These are phyloP conservation scores for Fusarium drepaniforme DNA, from an alignment of 2,329 filamentous ascomycete species.

Conservation along the genomic window DNA sequence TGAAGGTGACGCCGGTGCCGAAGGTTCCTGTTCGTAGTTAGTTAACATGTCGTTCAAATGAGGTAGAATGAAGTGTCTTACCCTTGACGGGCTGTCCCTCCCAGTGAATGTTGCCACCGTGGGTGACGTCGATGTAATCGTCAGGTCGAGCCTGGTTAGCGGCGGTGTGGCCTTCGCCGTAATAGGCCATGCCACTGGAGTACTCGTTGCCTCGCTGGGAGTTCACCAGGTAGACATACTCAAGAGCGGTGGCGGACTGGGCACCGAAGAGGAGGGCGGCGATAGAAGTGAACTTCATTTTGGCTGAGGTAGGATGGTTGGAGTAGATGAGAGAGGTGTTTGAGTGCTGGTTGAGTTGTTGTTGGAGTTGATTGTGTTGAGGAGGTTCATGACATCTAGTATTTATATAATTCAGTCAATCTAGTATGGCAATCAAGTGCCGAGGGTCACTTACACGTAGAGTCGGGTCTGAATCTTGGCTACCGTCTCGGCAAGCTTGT, in stretches of 20 bases:
- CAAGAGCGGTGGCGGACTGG: neutral
- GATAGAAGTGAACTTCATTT: neutral
- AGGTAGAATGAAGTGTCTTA: neutral
- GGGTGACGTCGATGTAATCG: neutral
- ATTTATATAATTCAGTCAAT: neutral
- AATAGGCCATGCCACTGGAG: constrained; percentile 8
- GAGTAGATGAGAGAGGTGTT: neutral
- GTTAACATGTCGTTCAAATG: neutral
- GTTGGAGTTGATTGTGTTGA: neutral
- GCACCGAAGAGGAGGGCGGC: neutral
- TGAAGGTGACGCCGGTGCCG: neutral
- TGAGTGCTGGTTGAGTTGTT: neutral
- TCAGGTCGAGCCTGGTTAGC: neutral
- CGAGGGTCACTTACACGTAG: neutral
- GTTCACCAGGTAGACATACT: constrained; percentile 5
- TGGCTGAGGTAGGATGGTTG: neutral
- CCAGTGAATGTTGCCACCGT: neutral
- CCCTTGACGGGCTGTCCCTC: neutral
- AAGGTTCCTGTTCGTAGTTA: neutral
- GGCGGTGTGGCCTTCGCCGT: neutral
- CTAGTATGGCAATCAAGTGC: neutral
- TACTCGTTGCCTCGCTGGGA: neutral
- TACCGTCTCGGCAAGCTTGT: neutral
- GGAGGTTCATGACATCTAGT: neutral
- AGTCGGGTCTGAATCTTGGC: neutral